Evolutionary conservation across 2,329 filamentous ascomycete genomes (phyloP).

Genomic region (Plenodomus biglobosus): DNA sequence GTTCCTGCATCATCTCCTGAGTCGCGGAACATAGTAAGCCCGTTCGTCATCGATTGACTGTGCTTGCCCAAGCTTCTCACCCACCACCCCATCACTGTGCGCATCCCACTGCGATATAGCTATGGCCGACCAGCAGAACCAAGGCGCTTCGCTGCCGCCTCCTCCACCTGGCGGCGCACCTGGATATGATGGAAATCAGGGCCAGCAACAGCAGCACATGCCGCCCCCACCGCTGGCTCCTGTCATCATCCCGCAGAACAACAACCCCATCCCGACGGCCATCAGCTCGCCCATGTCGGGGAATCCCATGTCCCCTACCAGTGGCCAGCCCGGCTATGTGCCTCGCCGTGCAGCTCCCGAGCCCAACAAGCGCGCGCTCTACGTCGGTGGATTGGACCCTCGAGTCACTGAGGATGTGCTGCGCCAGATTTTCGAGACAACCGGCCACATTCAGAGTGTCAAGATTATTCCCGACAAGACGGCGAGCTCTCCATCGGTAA

Average conservation of each 20-base stretch:
- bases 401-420: conserved; percentile 94
- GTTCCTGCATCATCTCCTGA: conserved; percentile 10
- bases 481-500: conserved; percentile 61
- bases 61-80: conserved; percentile 16
- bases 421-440: conserved; percentile 98
- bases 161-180: conserved; percentile 70
- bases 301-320: conserved; percentile 81
- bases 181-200: conserved; percentile 76
- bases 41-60: conserved; percentile 3
- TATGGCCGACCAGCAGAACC: conserved; percentile 77
- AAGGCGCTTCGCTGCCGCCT: conserved; percentile 66
- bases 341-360: conserved; percentile 86
- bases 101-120: conserved; percentile 26
- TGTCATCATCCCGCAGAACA: conserved; percentile 90
- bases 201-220: conserved; percentile 71
- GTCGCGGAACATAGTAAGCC: conserved; percentile 8
- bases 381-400: conserved; percentile 92
- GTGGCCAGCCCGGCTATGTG: conserved; percentile 70
- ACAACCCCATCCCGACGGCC: conserved; percentile 88
- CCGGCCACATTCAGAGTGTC: conserved; percentile 95
- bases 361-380: conserved; percentile 96
- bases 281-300: conserved; percentile 85
- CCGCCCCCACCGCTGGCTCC: conserved; percentile 84
- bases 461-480: conserved; percentile 99
- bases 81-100: conserved; percentile 1